These are phyloP conservation scores for Fusarium virguliforme DNA, from an alignment of 2,329 filamentous ascomycete species.

Conservation along the genomic window DNA sequence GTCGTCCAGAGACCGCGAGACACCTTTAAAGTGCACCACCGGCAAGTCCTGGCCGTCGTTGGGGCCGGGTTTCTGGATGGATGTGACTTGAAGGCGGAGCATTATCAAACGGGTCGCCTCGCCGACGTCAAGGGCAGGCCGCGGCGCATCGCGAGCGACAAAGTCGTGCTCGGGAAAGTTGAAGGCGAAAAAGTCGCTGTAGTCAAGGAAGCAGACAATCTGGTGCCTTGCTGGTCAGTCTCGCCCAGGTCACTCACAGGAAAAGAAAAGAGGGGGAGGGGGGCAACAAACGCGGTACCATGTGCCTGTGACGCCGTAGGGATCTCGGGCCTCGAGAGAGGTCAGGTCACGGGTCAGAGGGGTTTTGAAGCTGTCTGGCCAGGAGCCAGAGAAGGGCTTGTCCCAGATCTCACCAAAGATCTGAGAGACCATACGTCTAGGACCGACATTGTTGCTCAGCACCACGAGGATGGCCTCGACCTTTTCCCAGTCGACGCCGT, in stretches of 20 bases:
- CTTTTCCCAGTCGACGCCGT: conserved; percentile 83
- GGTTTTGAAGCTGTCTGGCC: conserved; percentile 65
- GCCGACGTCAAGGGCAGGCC: conserved; percentile 70
- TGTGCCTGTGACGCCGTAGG: conserved; percentile 79
- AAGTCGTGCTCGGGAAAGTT: conserved; percentile 73
- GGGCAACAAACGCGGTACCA: conserved; percentile 75
- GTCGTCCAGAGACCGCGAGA: conserved; percentile 74
- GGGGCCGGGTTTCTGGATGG: conserved; percentile 71
- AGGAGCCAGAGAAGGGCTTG: conserved; percentile 70
- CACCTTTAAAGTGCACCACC: conserved; percentile 78
- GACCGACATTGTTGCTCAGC: conserved; percentile 73
- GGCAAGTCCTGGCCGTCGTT: conserved; percentile 73
- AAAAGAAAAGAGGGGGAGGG: background rate
- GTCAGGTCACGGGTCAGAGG: conserved; percentile 56
- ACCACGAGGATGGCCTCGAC: conserved; percentile 82
- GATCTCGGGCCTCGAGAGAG: conserved; percentile 72
- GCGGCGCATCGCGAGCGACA: conserved; percentile 61
- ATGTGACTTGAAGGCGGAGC: conserved; percentile 76
- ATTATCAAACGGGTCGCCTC: conserved; percentile 81
- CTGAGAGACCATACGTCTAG: conserved; percentile 63
- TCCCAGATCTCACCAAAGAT: conserved; percentile 70
- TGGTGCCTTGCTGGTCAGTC: conserved; percentile 47
- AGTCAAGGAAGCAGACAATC: conserved; percentile 72
- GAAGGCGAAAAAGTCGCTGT: conserved; percentile 79
- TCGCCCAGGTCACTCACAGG: background rate